Percentiles rank a stretch among this genome's conserved stretches.
These are phyloP conservation scores for Penicillium salamii DNA, from an alignment of 495 filamentous ascomycete species.

Conservation along the genomic window DNA sequence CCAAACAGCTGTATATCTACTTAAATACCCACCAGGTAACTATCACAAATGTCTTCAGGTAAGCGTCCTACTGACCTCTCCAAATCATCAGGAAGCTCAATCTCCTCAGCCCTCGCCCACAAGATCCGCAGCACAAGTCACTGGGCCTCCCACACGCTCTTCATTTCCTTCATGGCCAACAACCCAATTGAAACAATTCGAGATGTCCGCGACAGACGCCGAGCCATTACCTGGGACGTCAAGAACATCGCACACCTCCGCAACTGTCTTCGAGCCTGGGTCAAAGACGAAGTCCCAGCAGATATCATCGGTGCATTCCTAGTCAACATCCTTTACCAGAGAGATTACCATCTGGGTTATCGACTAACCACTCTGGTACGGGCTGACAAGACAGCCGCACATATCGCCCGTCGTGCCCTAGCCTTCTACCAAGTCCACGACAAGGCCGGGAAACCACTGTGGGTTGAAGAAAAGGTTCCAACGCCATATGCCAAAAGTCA, in stretches of 20 bases:
- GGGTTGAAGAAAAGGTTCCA: background rate
- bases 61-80: background rate
- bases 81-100: background rate
- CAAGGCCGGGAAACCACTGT: background rate
- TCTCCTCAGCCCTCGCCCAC: background rate
- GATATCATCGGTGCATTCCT: constrained; percentile 9
- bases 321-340: background rate
- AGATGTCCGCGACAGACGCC: background rate
- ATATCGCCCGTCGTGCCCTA: background rate
- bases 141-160: background rate
- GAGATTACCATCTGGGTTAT: background rate
- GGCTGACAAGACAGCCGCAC: background rate
- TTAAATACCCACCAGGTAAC: too few species aligned
- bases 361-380: constrained; percentile 1
- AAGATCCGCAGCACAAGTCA: constrained; percentile 1
- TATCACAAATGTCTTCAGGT: background rate
- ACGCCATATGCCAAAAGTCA: background rate
- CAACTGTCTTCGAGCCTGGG: background rate
- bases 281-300: background rate
- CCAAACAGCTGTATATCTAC: too few species aligned
- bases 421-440: background rate
- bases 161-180: background rate
- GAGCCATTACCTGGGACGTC: constrained; percentile 5
- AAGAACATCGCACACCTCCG: background rate
- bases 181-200: background rate